phyloP scores from a whole-genome alignment of 805 yeast species.

The Wickerhamomyces pijperi region DNA sequence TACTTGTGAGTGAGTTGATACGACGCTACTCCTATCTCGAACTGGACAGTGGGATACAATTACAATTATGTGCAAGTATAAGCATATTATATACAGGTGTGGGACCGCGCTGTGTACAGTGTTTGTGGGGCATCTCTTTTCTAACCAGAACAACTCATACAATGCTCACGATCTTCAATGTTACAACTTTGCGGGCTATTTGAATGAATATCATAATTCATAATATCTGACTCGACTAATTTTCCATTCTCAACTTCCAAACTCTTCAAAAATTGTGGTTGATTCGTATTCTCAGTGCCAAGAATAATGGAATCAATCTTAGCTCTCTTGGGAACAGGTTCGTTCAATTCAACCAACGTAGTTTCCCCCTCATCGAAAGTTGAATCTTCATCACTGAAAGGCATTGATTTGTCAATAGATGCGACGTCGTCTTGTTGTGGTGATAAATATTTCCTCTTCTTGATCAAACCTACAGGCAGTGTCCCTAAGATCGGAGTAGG shows the following conservation, averaged over 20 bases:
- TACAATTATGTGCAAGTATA: too few species aligned
- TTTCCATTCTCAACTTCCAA: background rate
- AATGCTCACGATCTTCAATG: constrained; percentile 15
- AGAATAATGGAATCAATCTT: background rate
- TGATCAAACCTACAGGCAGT: background rate
- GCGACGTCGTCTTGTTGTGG: background rate
- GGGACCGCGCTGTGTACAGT: too few species aligned
- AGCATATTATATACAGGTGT: too few species aligned
- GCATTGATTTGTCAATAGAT: too few species aligned
- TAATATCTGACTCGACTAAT: background rate
- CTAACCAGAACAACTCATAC: constrained; percentile 32
- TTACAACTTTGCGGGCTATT: constrained; percentile 11
- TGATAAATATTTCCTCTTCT: constrained; percentile 5
- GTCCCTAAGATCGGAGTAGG: constrained; percentile 22
- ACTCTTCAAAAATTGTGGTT: background rate
- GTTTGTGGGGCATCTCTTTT: too few species aligned
- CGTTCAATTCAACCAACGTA: background rate
- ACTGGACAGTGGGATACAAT: too few species aligned
- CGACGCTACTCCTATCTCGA: too few species aligned
- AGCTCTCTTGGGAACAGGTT: background rate
- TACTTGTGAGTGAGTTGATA: too few species aligned
- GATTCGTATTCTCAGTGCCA: too few species aligned
- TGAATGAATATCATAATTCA: constrained; percentile 8
- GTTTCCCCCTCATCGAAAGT: background rate
- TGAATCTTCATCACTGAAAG: background rate